Evolutionary conservation across 306 rosid genomes (phyloP).

Genomic region (Carpinus viminea): DNA sequence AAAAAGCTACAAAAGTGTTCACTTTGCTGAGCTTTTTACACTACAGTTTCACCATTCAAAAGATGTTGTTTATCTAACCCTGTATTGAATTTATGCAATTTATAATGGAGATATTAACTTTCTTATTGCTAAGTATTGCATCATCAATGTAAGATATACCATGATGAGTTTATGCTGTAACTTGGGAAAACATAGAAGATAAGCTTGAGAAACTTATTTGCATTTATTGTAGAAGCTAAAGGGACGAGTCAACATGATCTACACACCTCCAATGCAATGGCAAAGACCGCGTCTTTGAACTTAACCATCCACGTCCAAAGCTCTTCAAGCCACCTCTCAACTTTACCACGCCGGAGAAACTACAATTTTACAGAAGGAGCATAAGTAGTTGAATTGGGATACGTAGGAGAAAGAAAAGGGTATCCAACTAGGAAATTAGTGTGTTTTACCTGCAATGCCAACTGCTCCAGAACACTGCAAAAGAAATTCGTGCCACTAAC

Average conservation of each 20-base stretch:
- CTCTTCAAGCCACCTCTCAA: slow-evolving; percentile 98
- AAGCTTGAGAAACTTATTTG: slow-evolving; percentile 8
- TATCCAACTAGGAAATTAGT: neutral
- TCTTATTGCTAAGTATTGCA: neutral
- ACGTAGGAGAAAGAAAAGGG: neutral
- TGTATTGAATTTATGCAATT: neutral
- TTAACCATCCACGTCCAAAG: slow-evolving; percentile 86
- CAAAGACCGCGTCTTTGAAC: slow-evolving; percentile 82
- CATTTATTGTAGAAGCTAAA: slow-evolving; percentile 27
- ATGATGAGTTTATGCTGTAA: neutral
- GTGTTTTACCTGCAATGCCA: slow-evolving; percentile 71
- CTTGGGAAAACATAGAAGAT: neutral
- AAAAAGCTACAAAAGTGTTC: neutral
- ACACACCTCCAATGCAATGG: slow-evolving; percentile 78
- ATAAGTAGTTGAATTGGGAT: slow-evolving; percentile 28
- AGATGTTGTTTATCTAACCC: neutral
- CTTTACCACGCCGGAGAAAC: slow-evolving; percentile 77
- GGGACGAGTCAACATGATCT: neutral
- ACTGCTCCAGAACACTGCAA: slow-evolving; percentile 61
- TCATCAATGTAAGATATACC: neutral
- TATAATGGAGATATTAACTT: neutral
- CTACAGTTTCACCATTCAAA: neutral
- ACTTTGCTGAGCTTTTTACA: neutral
- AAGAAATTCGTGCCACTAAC: slow-evolving; percentile 67
- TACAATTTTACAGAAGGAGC: slow-evolving; percentile 37